Base-by-base conservation (phyloP, 768 basidiomycete species). In the Candolleomyces eurysporus region DNA sequence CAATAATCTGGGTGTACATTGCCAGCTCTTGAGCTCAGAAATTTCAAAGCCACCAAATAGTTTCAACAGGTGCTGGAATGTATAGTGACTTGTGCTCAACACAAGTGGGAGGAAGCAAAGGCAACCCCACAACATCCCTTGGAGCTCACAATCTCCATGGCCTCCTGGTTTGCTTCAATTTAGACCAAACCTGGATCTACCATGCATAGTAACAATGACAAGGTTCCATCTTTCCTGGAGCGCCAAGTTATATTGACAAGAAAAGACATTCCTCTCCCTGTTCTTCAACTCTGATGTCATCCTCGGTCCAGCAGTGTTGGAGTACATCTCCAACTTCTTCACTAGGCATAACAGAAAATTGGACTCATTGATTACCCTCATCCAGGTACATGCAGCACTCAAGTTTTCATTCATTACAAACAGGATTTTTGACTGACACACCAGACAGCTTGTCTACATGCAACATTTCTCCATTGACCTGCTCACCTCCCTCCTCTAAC, bases 381-480 rank as follows among this genome's bases (percentile, higher is more conserved):
- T 93, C 5, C 90, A 91, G 75, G 89, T 88, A 61, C 59, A 72
- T 30, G n/a, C 3, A 22, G 4, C 22, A 57, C 17, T 9, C 48
- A 16, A n/a, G 42, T 48, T 6, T 26, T 13, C 6, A 21, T 9
- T 32, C 32, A 32, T 32, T 32, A 32, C 5, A 9, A n/a, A n/a
- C n/a, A n/a, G n/a, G n/a, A 14, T 21, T 13, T 57, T 46, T 54
- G n/a, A 45, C 42, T 45, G 49, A 43, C 11, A 45, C 1, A 21
- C 50, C 9, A 55, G 60, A 19, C 53, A 92, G 88, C 74, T 92
- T 2, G 77, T 78, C 0, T 78, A 91, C 67, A 71, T 92, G 70
- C 88, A 89, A 63, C 91, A 93, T 69, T 91, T 90, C 64, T 79
- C 71, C 36, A 60, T 79, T 30, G 84, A 90, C 22, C 85, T 86